phyloP scores from a whole-genome alignment of 192 early-diverging fungal genomes.

The Thoreauomyces humboldtii region DNA sequence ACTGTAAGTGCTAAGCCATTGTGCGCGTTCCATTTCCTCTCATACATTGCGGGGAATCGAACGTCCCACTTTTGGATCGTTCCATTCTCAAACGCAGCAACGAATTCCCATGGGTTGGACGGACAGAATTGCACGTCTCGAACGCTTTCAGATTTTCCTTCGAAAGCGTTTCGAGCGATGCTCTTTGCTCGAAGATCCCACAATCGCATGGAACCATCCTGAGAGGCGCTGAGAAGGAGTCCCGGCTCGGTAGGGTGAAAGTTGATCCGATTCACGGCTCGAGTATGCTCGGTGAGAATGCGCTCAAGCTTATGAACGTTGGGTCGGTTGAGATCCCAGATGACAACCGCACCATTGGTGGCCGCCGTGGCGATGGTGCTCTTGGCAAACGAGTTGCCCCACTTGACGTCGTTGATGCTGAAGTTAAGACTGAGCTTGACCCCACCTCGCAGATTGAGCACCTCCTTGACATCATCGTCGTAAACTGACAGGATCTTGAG shows the following conservation, averaged over 20 bases:
- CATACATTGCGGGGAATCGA: constrained; percentile 57
- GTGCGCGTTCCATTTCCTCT: constrained; percentile 69
- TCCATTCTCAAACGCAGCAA: constrained; percentile 80
- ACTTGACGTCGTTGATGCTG: constrained; percentile 73
- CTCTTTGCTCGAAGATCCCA: constrained; percentile 72
- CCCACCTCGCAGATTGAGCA: constrained; percentile 63
- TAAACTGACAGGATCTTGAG: constrained; percentile 65
- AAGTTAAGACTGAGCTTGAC: constrained; percentile 53
- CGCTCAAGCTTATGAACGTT: constrained; percentile 55
- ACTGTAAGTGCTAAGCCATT: constrained; percentile 68
- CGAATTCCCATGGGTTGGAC: constrained; percentile 57
- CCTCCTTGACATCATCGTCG: constrained; percentile 55
- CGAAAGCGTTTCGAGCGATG: constrained; percentile 56
- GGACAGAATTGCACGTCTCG: constrained; percentile 79
- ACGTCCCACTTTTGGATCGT: constrained; percentile 80
- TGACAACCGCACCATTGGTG: constrained; percentile 66
- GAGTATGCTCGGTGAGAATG: constrained; percentile 66
- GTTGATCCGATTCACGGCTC: constrained; percentile 73
- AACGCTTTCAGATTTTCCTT: constrained; percentile 73
- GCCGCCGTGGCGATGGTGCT: constrained; percentile 70
- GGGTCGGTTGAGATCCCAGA: constrained; percentile 67
- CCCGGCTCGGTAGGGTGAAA: constrained; percentile 70
- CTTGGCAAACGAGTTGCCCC: constrained; percentile 65
- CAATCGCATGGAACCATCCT: constrained; percentile 70
- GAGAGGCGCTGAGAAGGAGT: constrained; percentile 71